These are phyloP conservation scores for Anisodus tanguticus DNA, from an alignment of 257 asterid species.

Conservation along the genomic window DNA sequence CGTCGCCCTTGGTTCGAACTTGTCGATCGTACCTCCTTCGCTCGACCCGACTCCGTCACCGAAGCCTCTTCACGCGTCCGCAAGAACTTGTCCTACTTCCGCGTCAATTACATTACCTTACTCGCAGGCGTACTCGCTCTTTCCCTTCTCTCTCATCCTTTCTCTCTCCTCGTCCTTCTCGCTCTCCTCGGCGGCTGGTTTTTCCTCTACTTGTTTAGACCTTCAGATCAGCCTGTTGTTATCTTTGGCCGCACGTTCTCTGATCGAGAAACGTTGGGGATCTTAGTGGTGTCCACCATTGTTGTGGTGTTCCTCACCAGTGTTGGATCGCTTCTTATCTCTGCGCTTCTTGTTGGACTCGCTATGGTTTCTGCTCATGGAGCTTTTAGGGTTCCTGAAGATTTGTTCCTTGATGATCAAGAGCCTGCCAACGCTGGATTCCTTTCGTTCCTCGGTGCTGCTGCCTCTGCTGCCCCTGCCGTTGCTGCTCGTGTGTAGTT, in stretches of 20 bases:
- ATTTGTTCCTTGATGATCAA: constrained; percentile 81
- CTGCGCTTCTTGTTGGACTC: constrained; percentile 72
- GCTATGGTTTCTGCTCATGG: constrained; percentile 75
- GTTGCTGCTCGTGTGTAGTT: constrained; percentile 60
- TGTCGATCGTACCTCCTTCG: constrained; percentile 72
- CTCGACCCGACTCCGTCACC: constrained; percentile 82
- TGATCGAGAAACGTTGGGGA: constrained; percentile 68
- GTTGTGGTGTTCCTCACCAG: constrained; percentile 81
- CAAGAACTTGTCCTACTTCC: constrained; percentile 73
- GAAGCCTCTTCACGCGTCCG: constrained; percentile 88
- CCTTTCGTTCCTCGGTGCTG: constrained; percentile 76
- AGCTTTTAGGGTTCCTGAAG: constrained; percentile 84
- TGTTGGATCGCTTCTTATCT: constrained; percentile 79
- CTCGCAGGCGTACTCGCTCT: constrained; percentile 69
- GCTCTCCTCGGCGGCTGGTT: constrained; percentile 76
- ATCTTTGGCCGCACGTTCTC: constrained; percentile 73
- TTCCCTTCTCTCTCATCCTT: constrained; percentile 81
- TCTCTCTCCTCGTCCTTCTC: constrained; percentile 67
- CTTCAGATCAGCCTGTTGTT: constrained; percentile 76
- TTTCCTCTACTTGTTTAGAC: constrained; percentile 68
- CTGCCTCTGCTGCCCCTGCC: constrained; percentile 75
- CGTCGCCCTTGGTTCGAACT: constrained; percentile 94
- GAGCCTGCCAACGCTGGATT: constrained; percentile 69
- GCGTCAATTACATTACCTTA: constrained; percentile 74
- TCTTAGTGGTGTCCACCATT: constrained; percentile 61